These are phyloP conservation scores for Agaricus subrufescens DNA, from an alignment of 768 basidiomycete species.

Conservation along the genomic window DNA sequence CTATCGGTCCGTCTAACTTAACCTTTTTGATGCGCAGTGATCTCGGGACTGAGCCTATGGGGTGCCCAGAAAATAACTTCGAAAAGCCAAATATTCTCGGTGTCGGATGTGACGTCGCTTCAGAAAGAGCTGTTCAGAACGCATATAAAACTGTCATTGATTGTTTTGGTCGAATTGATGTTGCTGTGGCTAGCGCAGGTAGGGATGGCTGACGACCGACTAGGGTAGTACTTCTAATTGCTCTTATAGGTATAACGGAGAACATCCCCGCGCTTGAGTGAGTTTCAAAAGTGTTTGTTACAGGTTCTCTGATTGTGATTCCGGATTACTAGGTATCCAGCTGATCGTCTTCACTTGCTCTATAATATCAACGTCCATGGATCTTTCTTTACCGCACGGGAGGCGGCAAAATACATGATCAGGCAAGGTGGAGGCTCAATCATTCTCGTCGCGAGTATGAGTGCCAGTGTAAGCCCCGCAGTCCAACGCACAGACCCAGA, in stretches of 20 bases:
- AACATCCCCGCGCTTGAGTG: constrained; percentile 86
- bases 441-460: constrained; percentile 88
- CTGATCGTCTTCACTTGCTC: constrained; percentile 76
- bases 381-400: constrained; percentile 92
- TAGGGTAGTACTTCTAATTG: background rate
- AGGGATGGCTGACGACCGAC: constrained; percentile 13
- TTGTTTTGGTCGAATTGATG: constrained; percentile 69
- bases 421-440: constrained; percentile 74
- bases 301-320: background rate
- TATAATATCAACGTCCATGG: constrained; percentile 95
- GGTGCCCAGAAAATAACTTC: constrained; percentile 47
- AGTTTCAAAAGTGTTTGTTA: constrained; percentile 17
- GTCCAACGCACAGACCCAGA: constrained; percentile 12
- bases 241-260: constrained; percentile 67
- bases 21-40: background rate
- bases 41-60: background rate
- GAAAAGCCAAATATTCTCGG: constrained; percentile 67
- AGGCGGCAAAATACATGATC: constrained; percentile 91
- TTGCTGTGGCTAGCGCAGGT: constrained; percentile 89
- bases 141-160: constrained; percentile 64
- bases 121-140: constrained; percentile 71
- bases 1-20: constrained; percentile 15
- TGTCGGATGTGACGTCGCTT: constrained; percentile 83
- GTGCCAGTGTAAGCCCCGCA: constrained; percentile 57
- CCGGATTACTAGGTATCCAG: constrained; percentile 60